Conservation (phyloP, 164 flowering plant genomes). For the Aristolochia contorta region DNA sequence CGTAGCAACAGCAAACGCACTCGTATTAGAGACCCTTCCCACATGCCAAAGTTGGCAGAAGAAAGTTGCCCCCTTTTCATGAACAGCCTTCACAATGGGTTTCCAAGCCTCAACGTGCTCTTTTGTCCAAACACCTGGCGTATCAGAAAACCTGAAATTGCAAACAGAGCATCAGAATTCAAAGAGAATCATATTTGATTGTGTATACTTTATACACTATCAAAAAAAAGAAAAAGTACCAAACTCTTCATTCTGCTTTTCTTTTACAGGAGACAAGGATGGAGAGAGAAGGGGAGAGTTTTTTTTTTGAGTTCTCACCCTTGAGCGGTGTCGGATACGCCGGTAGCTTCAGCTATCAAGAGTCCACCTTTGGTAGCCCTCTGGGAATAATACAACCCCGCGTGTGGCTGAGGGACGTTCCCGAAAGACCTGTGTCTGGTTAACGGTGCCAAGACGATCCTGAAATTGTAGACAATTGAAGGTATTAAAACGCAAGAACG, state of each 20-base stretch:
- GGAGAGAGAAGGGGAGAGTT: conserved; percentile 1
- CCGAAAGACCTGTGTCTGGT: conserved; percentile 40
- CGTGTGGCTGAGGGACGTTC: conserved; percentile 46
- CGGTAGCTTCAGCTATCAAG: conserved; percentile 46
- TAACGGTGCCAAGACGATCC: conserved; percentile 49
- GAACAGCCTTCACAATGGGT: conserved; percentile 27
- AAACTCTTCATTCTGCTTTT: not conserved
- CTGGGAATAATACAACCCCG: conserved; percentile 46
- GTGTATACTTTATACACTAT: no score
- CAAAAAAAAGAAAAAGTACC: not conserved
- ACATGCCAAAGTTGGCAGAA: conserved; percentile 27
- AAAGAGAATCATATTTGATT: not conserved
- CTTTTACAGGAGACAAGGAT: not conserved
- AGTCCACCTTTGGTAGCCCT: conserved; percentile 47
- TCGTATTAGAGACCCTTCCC: conserved; percentile 19
- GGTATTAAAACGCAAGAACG: no score
- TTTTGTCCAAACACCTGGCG: conserved; percentile 26
- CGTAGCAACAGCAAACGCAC: not conserved
- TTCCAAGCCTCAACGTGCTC: conserved; percentile 30
- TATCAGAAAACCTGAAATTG: conserved; percentile 13
- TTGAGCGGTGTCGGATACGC: conserved; percentile 45
- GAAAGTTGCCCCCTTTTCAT: conserved; percentile 24
- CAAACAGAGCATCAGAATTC: not conserved
- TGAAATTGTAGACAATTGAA: conserved; percentile 6
- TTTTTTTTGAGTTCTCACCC: conserved; percentile 22